Conservation (phyloP, 371 early-diverging fungal genomes). For the Mucor circinelloides region DNA sequence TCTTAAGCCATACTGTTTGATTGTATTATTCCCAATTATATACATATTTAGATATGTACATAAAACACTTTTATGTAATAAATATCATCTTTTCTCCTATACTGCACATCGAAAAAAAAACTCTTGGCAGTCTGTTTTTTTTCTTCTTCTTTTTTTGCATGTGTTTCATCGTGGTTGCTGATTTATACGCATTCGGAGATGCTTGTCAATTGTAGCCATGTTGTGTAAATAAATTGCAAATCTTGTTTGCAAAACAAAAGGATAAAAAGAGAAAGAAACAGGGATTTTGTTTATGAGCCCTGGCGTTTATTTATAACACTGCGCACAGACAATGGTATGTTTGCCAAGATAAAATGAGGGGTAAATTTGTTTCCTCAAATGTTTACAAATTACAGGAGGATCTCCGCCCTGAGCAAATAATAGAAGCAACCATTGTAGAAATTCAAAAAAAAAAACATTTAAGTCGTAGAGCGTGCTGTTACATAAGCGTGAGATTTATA, state of each 20-base stretch:
- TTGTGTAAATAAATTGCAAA: background rate
- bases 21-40: background rate
- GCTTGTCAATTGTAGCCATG: background rate
- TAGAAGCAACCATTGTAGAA: background rate
- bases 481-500: constrained; percentile 6
- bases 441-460: background rate
- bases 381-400: background rate
- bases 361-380: background rate
- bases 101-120: background rate
- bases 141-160: background rate
- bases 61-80: background rate
- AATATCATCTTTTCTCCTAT: background rate
- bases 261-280: background rate
- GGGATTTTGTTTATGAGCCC: background rate
- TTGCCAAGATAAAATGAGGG: constrained; percentile 4
- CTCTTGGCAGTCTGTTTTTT: background rate
- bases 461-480: background rate
- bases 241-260: background rate
- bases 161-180: background rate
- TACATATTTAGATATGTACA: background rate
- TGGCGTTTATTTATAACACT: background rate
- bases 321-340: constrained; percentile 11
- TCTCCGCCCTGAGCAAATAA: background rate
- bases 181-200: background rate
- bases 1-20: background rate